A percentile compares a stretch with the other conserved stretches of the same genome.
Conservation (phyloP, 345 rosid genomes). For the Anacardium occidentale region DNA sequence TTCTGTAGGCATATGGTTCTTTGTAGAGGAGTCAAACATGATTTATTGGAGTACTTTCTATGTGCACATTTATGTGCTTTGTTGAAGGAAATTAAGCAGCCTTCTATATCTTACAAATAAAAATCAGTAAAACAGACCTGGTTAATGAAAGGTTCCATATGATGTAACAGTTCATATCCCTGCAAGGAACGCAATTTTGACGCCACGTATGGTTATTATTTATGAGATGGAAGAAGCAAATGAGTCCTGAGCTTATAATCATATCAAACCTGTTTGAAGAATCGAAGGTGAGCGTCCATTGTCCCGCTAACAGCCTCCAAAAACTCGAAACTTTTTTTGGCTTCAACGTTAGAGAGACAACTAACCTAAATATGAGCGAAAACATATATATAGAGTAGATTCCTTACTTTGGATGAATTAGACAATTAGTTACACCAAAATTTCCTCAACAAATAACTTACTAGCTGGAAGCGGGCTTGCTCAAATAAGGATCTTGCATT, state of each 20-base stretch:
- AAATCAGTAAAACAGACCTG: slow-evolving; percentile 43
- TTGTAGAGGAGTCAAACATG: too few species aligned
- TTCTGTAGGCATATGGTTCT: too few species aligned
- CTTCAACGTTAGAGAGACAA: slow-evolving; percentile 63
- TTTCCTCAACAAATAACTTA: slow-evolving; percentile 20
- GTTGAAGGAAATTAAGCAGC: not conserved
- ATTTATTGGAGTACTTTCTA: too few species aligned
- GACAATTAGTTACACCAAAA: not conserved
- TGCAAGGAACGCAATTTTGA: slow-evolving; percentile 27
- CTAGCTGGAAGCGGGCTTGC: slow-evolving; percentile 73
- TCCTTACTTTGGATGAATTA: not conserved
- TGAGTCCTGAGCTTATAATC: slow-evolving; percentile 13
- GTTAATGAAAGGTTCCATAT: slow-evolving; percentile 77
- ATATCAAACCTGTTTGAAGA: slow-evolving; percentile 61
- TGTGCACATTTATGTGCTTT: not conserved
- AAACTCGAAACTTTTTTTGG: slow-evolving; percentile 67
- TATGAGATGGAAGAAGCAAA: not conserved
- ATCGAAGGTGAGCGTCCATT: slow-evolving; percentile 72
- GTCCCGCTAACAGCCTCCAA: slow-evolving; percentile 70
- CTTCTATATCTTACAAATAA: not conserved
- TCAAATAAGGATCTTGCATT: slow-evolving; percentile 66
- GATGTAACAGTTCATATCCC: slow-evolving; percentile 77
- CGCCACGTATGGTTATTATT: not conserved
- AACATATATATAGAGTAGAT: slow-evolving; percentile 5
- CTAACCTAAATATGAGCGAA: slow-evolving; percentile 48